phyloP scores from a whole-genome alignment of 768 basidiomycete genomes.

The Suillus discolor region DNA sequence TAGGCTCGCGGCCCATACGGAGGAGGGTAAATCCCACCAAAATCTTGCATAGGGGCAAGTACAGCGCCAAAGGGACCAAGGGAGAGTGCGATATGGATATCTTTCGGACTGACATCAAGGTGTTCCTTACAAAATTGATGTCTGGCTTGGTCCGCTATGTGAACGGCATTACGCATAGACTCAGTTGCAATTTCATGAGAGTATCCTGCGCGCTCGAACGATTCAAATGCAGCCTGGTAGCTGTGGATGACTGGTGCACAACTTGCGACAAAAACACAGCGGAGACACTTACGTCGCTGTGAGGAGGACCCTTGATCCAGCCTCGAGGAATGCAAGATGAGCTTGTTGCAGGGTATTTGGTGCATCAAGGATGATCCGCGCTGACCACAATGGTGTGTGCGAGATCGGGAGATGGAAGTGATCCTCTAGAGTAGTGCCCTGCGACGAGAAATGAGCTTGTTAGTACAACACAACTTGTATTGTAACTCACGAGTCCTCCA shows the following conservation, averaged over 20 bases:
- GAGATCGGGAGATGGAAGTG: slow-evolving; percentile 49
- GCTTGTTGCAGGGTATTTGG: slow-evolving; percentile 56
- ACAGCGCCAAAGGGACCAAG: slow-evolving; percentile 77
- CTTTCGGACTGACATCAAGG: slow-evolving; percentile 15
- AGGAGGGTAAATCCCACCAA: slow-evolving; percentile 73
- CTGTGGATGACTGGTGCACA: slow-evolving; percentile 33
- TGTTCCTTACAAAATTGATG: slow-evolving; percentile 33
- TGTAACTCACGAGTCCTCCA: slow-evolving; percentile 45
- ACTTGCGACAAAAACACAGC: background rate
- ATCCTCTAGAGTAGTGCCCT: slow-evolving; percentile 69
- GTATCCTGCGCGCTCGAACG: slow-evolving; percentile 56
- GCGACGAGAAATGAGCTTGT: slow-evolving; percentile 2
- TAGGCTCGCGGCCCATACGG: slow-evolving; percentile 66
- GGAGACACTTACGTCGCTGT: slow-evolving; percentile 60
- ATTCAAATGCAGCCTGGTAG: slow-evolving; percentile 64
- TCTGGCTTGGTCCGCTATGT: slow-evolving; percentile 52
- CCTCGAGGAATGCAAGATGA: slow-evolving; percentile 63
- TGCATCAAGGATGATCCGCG: slow-evolving; percentile 55
- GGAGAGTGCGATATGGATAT: slow-evolving; percentile 62
- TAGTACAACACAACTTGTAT: slow-evolving; percentile 8
- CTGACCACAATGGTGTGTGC: slow-evolving; percentile 71
- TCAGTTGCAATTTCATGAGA: slow-evolving; percentile 40
- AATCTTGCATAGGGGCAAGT: slow-evolving; percentile 68
- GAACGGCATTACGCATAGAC: slow-evolving; percentile 56
- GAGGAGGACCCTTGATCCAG: slow-evolving; percentile 66